Evolutionary conservation across 2,329 filamentous ascomycete species (phyloP).

Genomic region (Didymella arachidicola): DNA sequence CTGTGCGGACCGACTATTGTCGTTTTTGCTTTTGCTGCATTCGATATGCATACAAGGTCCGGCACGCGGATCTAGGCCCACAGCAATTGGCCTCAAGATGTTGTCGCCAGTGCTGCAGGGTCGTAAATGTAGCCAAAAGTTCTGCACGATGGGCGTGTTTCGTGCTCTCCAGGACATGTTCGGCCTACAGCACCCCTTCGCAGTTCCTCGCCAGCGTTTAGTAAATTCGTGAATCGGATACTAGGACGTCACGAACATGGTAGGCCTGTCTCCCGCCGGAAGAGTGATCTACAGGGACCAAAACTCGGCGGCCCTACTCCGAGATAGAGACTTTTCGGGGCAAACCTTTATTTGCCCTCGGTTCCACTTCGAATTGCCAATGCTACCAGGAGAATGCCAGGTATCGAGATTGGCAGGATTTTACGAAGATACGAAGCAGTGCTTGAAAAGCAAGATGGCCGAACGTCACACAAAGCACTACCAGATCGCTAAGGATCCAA

Average conservation of each 20-base stretch:
- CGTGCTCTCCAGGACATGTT: constrained; percentile 1
- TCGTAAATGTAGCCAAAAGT: constrained; percentile 11
- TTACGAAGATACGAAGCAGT: constrained; percentile 10
- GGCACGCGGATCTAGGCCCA: constrained; percentile 17
- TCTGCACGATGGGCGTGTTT: background rate
- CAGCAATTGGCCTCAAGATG: constrained; percentile 5
- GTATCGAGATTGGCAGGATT: constrained; percentile 13
- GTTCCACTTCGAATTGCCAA: constrained; percentile 17
- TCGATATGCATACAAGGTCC: constrained; percentile 17
- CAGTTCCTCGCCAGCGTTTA: constrained; percentile 9
- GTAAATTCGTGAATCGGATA: constrained; percentile 9
- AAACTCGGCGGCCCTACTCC: constrained; percentile 9
- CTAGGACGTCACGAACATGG: constrained; percentile 17
- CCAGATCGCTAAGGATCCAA: constrained; percentile 9
- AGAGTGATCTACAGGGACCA: constrained; percentile 24
- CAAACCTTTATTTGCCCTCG: constrained; percentile 20
- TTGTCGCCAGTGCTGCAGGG: constrained; percentile 6
- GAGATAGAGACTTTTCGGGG: constrained; percentile 14
- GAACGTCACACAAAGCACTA: constrained; percentile 11
- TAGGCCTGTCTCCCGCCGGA: constrained; percentile 18
- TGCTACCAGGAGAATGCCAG: constrained; percentile 9
- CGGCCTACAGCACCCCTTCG: constrained; percentile 12
- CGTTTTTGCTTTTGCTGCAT: constrained; percentile 21
- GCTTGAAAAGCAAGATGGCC: constrained; percentile 6
- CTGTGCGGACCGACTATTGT: constrained; percentile 14